Evolutionary conservation across 1,284 basidiomycete genomes (phyloP).

Genomic region (Puccinia triticina): DNA sequence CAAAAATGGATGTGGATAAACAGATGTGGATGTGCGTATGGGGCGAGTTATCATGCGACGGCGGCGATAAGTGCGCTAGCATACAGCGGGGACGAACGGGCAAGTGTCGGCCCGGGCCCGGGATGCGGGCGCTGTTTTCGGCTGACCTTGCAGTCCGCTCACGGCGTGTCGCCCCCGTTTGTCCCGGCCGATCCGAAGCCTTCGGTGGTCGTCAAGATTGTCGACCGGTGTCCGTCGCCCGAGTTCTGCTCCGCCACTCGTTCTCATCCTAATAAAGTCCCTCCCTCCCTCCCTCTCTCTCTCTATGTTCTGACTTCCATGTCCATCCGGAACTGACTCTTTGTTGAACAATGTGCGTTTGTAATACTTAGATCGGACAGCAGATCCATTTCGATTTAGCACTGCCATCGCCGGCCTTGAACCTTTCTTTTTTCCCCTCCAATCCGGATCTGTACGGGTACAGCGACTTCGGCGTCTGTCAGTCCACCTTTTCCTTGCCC

Average conservation of each 20-base stretch:
- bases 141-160: constrained; percentile 9
- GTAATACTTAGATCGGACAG: background rate
- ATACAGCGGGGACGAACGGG: constrained; percentile 19
- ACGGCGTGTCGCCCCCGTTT: constrained; percentile 24
- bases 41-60: constrained; percentile 32
- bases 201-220: constrained; percentile 44
- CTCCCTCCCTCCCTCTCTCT: background rate
- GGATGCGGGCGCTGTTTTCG: constrained; percentile 42
- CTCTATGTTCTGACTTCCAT: too few relatives aligned
- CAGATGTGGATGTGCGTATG: constrained; percentile 45
- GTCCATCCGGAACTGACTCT: background rate
- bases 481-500: background rate
- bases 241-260: constrained; percentile 36
- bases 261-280: constrained; percentile 12
- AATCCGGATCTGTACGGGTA: constrained; percentile 27
- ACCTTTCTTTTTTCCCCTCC: constrained; percentile 43
- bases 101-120: constrained; percentile 24
- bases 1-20: background rate
- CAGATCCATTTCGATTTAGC: constrained; percentile 45
- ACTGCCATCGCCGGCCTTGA: constrained; percentile 40
- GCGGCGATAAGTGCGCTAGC: constrained; percentile 42
- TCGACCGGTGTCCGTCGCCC: constrained; percentile 48
- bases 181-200: constrained; percentile 20
- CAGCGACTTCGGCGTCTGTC: constrained; percentile 44
- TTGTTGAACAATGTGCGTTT: too few relatives aligned